Conservation (phyloP, 148 eudicot genomes). For the Amaranthus cruentus region DNA sequence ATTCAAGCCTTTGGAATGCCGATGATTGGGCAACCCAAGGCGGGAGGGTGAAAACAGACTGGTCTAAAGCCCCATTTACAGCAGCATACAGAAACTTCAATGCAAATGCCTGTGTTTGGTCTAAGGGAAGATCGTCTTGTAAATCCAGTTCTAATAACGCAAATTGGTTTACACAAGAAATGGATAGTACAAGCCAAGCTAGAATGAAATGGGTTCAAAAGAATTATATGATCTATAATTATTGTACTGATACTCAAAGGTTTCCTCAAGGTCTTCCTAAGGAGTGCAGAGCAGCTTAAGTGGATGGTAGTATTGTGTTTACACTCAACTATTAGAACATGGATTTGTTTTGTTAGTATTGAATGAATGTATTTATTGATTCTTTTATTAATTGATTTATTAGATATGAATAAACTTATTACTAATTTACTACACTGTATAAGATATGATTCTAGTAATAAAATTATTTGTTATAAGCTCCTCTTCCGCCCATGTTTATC, state of each 20-base stretch:
- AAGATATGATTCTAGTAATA: too few species aligned
- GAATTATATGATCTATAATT: conserved; percentile 39
- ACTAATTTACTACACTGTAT: too few species aligned
- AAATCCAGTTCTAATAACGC: conserved; percentile 14
- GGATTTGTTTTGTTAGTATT: neutral
- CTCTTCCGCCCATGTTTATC: too few species aligned
- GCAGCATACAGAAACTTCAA: conserved; percentile 31
- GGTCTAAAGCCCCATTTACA: conserved; percentile 33
- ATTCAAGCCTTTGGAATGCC: conserved; percentile 28
- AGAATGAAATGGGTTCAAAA: conserved; percentile 31
- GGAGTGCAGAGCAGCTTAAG: conserved; percentile 19
- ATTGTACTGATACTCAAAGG: conserved; percentile 29
- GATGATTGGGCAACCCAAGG: conserved; percentile 36
- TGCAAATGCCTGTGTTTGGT: conserved; percentile 26
- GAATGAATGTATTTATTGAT: neutral
- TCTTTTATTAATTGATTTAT: neutral
- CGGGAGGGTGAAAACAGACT: conserved; percentile 34
- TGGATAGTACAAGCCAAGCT: conserved; percentile 21
- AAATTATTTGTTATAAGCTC: too few species aligned
- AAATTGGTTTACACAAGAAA: conserved; percentile 25
- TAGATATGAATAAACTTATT: neutral
- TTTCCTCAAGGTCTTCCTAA: conserved; percentile 35
- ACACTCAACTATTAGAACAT: too few species aligned
- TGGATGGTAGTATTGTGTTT: neutral
- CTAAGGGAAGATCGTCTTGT: conserved; percentile 26